Percentiles rank a stretch among this genome's conserved stretches.
Conservation (phyloP, 495 filamentous ascomycete species). For the Cercophora newfieldiana region DNA sequence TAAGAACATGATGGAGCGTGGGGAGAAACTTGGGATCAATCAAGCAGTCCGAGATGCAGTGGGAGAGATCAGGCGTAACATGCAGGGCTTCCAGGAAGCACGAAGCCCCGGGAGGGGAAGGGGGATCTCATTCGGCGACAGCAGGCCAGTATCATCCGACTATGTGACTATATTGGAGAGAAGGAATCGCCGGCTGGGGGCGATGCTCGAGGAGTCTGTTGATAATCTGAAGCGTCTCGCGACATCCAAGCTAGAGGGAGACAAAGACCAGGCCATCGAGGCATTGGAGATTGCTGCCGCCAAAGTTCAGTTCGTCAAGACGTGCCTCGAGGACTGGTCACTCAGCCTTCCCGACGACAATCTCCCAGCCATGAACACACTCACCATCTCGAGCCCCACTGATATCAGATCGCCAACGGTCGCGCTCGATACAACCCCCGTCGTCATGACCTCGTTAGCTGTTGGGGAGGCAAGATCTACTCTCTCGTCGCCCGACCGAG, state of each 20-base stretch:
- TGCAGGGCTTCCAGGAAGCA: slow-evolving; percentile 45
- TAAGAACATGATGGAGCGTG: slow-evolving; percentile 74
- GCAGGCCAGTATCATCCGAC: slow-evolving; percentile 18
- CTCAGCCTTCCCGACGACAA: slow-evolving; percentile 56
- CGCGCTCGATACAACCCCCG: slow-evolving; percentile 35
- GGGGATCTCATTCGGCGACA: slow-evolving; percentile 33
- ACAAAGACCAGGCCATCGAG: slow-evolving; percentile 41
- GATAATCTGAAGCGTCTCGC: slow-evolving; percentile 60
- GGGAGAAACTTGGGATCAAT: slow-evolving; percentile 85
- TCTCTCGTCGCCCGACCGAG: slow-evolving; percentile 27
- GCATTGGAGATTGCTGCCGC: slow-evolving; percentile 65
- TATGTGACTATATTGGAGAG: slow-evolving; percentile 56
- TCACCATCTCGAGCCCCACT: slow-evolving; percentile 26
- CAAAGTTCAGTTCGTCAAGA: slow-evolving; percentile 75
- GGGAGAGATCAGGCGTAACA: slow-evolving; percentile 65
- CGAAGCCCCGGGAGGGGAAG: slow-evolving; percentile 35
- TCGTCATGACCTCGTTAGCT: slow-evolving; percentile 33
- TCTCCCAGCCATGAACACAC: slow-evolving; percentile 22
- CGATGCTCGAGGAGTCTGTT: slow-evolving; percentile 70
- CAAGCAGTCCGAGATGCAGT: slow-evolving; percentile 89
- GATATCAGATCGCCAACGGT: slow-evolving; percentile 31
- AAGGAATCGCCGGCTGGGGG: slow-evolving; percentile 71
- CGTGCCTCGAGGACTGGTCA: slow-evolving; percentile 67
- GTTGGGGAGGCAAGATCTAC: slow-evolving; percentile 29
- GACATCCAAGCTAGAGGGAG: slow-evolving; percentile 37